Evolutionary conservation across 2,329 filamentous ascomycete genomes (phyloP).

Genomic region (Phialophora tarda): DNA sequence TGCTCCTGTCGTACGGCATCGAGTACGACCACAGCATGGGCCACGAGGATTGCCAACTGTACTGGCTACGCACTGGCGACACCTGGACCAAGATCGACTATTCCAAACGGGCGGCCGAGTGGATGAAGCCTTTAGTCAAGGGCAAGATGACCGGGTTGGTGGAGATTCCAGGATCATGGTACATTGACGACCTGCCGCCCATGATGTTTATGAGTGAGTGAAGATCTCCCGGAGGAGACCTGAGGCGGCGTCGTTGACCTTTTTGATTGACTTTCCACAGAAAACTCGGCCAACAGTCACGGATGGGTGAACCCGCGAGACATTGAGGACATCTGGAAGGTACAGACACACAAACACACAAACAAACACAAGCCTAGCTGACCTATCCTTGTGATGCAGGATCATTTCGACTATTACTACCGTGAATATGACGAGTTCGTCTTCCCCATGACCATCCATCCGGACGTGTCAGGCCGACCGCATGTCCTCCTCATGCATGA

Average conservation of each 20-base stretch:
- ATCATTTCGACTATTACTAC: conserved; percentile 72
- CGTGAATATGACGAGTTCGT: conserved; percentile 77
- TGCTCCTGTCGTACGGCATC: conserved; percentile 52
- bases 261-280: too few relatives aligned
- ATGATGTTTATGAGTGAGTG: conserved; percentile 54
- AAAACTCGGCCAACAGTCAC: conserved; percentile 56
- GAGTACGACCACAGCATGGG: conserved; percentile 54
- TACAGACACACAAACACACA: too few relatives aligned
- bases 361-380: too few relatives aligned
- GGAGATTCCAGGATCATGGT: conserved; percentile 54
- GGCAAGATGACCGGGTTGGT: conserved; percentile 50
- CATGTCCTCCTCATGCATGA: conserved; percentile 77
- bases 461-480: conserved; percentile 72
- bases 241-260: too few relatives aligned
- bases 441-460: conserved; percentile 78
- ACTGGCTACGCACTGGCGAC: conserved; percentile 52
- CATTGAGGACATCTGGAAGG: conserved; percentile 60
- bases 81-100: conserved; percentile 55
- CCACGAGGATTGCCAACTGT: conserved; percentile 54
- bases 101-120: conserved; percentile 49
- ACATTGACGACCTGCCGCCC: conserved; percentile 50
- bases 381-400: too few relatives aligned
- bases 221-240: too few relatives aligned
- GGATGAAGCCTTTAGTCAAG: conserved; percentile 58
- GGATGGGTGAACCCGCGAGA: conserved; percentile 65